Evolutionary conservation across 2,329 filamentous ascomycete species (phyloP).

Genomic region (Ascochyta lentis): DNA sequence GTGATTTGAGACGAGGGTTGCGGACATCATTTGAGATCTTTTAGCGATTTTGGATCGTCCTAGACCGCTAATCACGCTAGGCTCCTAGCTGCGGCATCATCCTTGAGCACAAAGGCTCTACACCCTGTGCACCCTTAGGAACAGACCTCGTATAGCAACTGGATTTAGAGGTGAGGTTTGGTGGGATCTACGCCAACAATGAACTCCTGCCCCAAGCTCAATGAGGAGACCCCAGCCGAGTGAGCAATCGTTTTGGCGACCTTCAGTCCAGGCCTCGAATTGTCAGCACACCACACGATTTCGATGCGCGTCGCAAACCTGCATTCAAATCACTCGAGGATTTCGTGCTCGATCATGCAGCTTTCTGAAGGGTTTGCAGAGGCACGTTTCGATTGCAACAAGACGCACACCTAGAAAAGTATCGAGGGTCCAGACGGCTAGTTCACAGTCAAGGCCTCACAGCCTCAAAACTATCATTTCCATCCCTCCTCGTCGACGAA

Average conservation of each 20-base stretch:
- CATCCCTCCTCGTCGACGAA: conserved; percentile 1
- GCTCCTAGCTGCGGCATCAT: not conserved
- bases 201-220: too few relatives aligned
- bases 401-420: not conserved
- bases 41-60: not conserved
- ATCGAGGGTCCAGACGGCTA: not conserved
- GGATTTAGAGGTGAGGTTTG: not conserved
- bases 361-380: too few relatives aligned
- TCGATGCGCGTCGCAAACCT: not conserved
- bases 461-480: conserved; percentile 14
- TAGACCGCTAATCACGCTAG: not conserved
- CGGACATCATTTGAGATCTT: not conserved
- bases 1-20: not conserved
- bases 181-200: not conserved
- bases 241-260: too few relatives aligned
- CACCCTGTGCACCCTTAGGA: not conserved
- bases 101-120: not conserved
- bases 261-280: not conserved
- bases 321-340: not conserved
- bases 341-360: not conserved
- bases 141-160: not conserved
- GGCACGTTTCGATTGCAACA: not conserved
- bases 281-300: not conserved
- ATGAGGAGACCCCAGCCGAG: too few relatives aligned
- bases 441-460: not conserved